Conservation (phyloP, 257 asterid species). For the Petunia secreta region DNA sequence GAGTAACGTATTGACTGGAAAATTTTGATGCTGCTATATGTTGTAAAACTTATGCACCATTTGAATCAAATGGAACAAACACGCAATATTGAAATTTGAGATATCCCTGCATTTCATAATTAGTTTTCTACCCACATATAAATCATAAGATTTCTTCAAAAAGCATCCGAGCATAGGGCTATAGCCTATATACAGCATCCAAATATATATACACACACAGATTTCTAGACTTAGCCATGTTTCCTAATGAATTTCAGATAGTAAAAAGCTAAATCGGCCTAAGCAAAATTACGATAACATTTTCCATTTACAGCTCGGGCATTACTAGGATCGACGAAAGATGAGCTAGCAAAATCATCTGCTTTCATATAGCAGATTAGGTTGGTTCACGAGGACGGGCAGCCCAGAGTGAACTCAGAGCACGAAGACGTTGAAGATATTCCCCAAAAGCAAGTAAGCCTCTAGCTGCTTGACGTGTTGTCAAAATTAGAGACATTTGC, state of each 20-base stretch:
- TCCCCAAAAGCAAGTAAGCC: conserved; percentile 85
- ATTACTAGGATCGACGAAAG: conserved; percentile 25
- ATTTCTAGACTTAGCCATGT: neutral
- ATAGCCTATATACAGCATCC: conserved; percentile 23
- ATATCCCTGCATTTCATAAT: too few species aligned
- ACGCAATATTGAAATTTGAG: too few species aligned
- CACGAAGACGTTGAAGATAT: conserved; percentile 81
- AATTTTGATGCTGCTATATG: too few species aligned
- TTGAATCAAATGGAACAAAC: too few species aligned
- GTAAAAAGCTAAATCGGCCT: conserved; percentile 25
- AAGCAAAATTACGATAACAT: conserved; percentile 38
- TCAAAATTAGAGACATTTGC: conserved; percentile 74
- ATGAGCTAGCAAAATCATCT: conserved; percentile 21
- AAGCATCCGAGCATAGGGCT: conserved; percentile 6
- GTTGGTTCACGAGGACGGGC: conserved; percentile 60
- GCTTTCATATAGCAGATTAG: conserved; percentile 28
- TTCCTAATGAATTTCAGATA: conserved; percentile 16
- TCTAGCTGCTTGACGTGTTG: conserved; percentile 81
- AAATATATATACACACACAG: conserved; percentile 5
- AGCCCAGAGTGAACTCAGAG: conserved; percentile 79
- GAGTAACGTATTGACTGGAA: too few species aligned
- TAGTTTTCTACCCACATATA: neutral
- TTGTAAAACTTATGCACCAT: too few species aligned
- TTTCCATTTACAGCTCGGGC: conserved; percentile 33
- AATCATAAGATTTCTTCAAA: neutral